Evolutionary conservation across 441 rosid genomes (phyloP), one percentile per base, ranked within the genome.

Genomic region (Hura crepitans): DNA sequence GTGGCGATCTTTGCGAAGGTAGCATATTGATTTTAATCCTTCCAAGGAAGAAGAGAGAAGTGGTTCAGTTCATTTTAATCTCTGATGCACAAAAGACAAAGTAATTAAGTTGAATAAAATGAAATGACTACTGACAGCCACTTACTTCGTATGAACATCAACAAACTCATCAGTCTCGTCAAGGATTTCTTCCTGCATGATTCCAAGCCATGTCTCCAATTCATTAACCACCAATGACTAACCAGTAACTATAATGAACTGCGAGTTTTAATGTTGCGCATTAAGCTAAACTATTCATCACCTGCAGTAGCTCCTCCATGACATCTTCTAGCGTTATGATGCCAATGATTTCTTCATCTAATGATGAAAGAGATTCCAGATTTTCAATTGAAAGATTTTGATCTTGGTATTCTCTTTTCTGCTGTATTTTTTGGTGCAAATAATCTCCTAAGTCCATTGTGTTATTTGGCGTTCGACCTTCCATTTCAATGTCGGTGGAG

Each of bases 281-380:
- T 65, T 28, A 46, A 30, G 9, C 22, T 11, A 22, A 2, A 30
- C 27, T n/a, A 27, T 47, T 17, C n/a, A 51, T 75, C 55, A 91
- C 97, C 85, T 87, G 96, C 33, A 93, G 81, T 10, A 90, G 87
- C 81, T 91, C 97, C 75, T 93, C 97, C 79, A 93, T 89, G 3
- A 89, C 96, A 84, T 93, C 98, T 81, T 93, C 97, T 43, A 91
- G 66, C 11, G 98, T 91, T 68, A 93, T 93, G 66, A 93, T 82
- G 42, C 97, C 98, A 17, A 86, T 27, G 35, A 86, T 83, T 73
- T 87, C 89, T 58, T 85, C 93, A 68, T 81, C 79, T 45, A 39
- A 77, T 66, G 30, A 69, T 23, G 75, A 56, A 57, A 70, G 75
- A 27, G 76, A 74, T 51, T 85, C 84, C 69, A 79, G 66, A 33